phyloP scores from a whole-genome alignment of 345 rosid species.

The Fremontodendron californicum region DNA sequence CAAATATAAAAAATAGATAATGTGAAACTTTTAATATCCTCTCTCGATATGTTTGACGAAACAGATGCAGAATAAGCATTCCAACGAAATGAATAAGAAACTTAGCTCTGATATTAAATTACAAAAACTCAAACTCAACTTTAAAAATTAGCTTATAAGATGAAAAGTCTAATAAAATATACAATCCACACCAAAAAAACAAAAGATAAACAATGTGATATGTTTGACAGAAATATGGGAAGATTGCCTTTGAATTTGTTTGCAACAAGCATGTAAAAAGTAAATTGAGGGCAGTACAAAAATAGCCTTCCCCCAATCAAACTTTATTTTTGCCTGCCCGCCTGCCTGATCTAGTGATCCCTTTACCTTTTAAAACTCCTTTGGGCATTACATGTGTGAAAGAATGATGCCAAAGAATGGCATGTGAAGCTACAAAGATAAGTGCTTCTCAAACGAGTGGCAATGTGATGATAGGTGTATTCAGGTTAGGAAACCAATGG shows the following conservation, averaged over 20 bases:
- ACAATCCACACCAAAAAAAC: no score
- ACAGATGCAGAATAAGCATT: no score
- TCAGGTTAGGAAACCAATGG: conserved; percentile 53
- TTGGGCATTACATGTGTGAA: conserved; percentile 19
- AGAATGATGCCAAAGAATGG: conserved; percentile 4
- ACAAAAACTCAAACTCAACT: no score
- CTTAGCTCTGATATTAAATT: no score
- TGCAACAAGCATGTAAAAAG: not conserved
- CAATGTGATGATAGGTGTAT: conserved; percentile 42
- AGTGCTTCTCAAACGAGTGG: conserved; percentile 29
- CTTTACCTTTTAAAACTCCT: conserved; percentile 7
- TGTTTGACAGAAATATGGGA: not conserved
- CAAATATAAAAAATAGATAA: no score
- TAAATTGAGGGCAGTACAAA: not conserved
- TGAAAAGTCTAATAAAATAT: no score
- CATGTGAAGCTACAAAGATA: conserved; percentile 30
- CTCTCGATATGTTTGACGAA: no score
- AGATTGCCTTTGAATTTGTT: not conserved
- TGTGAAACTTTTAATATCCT: no score
- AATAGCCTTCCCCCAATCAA: conserved; percentile 17
- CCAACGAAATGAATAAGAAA: no score
- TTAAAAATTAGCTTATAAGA: no score
- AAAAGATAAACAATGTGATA: no score
- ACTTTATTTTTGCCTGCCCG: not conserved
- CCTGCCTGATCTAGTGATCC: not conserved